Evolutionary conservation across 768 basidiomycete genomes (phyloP), one percentile per base, ranked within the genome.

Genomic region (Vishniacozyma victoriae): DNA sequence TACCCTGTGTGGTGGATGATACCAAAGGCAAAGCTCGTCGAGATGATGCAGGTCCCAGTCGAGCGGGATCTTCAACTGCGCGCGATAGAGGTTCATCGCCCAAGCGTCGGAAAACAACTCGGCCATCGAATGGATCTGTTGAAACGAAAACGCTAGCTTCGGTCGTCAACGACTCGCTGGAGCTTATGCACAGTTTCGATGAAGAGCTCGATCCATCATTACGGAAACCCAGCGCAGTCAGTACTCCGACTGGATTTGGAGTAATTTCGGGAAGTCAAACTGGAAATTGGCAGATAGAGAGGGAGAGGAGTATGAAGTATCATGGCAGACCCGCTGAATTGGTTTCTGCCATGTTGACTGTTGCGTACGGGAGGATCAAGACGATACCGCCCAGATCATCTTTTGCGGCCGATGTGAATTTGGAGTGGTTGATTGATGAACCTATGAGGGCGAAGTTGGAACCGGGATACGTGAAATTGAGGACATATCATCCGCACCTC

Each of bases 1-100:
- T 67, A 16, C 59, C 59, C 31, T 67, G 64, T 48, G 53, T 63
- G 9, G 64, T 67, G 1, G 64, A 67, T 46, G 64, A 67, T 43
- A 44, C 50, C 11, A 48, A 49, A 33, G 60, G 59, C 29, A 29
- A 25, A 9, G 26, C 48, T 48, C 7, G 62, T 57, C 40, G 35
- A 55, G 19, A 23, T 35, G 3, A 42, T 54, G 18, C 52, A 37
- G 2, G 48, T 48, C 12, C 23, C 20, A 18, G 37, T 24, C 24
- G 20, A 19, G 7, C 35, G 18, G 23, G 35, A n/a, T 14, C 22
- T 37, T 24, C 37, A 39, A 22, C 16, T 40, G 18, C 12, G 23
- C 24, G 3, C n/a, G 12, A 13, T 12, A 41, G 11, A 16, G 48
- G 7, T 41, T 43, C 11, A n/a, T n/a, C 6, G 16, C 3, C n/a